Evolutionary conservation across 495 filamentous ascomycete genomes (phyloP).

Genomic region (Rhypophila decipiens): DNA sequence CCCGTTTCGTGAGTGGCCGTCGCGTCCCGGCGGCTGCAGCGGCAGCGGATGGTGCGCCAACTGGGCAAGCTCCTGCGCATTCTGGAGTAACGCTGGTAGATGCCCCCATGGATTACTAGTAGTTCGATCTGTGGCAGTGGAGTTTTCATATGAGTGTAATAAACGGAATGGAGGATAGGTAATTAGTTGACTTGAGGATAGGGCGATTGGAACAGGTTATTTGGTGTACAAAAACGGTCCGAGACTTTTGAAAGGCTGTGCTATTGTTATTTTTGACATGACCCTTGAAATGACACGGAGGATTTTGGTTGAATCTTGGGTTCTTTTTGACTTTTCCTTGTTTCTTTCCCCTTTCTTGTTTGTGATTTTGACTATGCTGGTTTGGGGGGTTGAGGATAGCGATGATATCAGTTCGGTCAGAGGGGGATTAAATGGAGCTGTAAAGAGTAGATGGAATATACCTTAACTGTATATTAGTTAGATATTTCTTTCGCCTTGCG

Average conservation of each 20-base stretch:
- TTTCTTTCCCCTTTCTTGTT: too few relatives aligned
- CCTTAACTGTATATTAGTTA: too few relatives aligned
- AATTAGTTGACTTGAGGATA: background rate
- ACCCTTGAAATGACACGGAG: slow-evolving; percentile 1
- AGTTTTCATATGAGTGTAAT: background rate
- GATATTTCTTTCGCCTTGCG: too few relatives aligned
- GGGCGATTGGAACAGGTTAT: background rate
- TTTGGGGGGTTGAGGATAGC: too few relatives aligned
- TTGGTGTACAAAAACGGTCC: background rate
- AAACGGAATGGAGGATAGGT: background rate
- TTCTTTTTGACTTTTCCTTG: too few relatives aligned
- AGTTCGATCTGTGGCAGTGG: background rate
- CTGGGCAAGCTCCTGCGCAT: slow-evolving; percentile 5
- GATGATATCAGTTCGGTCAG: too few relatives aligned
- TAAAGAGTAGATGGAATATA: too few relatives aligned
- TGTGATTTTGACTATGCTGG: too few relatives aligned
- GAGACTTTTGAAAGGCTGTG: background rate
- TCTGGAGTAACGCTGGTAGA: slow-evolving; percentile 23
- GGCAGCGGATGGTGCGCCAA: slow-evolving; percentile 5
- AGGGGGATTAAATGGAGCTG: too few relatives aligned
- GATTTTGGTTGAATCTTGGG: background rate
- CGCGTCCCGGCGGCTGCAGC: slow-evolving; percentile 29
- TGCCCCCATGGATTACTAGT: slow-evolving; percentile 32
- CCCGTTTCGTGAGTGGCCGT: slow-evolving; percentile 36
- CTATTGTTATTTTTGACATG: background rate